A percentile compares a stretch with the other conserved stretches of the same genome.
Conservation (phyloP, 2,329 filamentous ascomycete genomes). For the Thelonectria blattea region DNA sequence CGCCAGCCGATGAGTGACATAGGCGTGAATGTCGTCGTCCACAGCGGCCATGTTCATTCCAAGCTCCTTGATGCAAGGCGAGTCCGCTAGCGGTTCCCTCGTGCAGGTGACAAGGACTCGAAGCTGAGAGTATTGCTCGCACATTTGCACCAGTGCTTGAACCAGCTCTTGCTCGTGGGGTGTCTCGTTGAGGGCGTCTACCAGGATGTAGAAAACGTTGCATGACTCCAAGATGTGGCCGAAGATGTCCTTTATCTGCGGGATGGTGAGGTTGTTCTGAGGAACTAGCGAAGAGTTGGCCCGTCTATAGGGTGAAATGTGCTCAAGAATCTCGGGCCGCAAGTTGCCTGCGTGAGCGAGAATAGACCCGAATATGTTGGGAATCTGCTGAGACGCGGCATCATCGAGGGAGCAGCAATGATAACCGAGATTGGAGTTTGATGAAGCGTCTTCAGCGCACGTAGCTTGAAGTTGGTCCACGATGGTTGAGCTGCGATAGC, state of each 20-base stretch:
- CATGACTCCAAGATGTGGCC: conserved; percentile 15
- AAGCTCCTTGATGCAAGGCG: conserved; percentile 16
- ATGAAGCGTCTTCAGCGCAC: conserved; percentile 3
- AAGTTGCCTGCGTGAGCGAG: conserved; percentile 31
- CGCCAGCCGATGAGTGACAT: conserved; percentile 28
- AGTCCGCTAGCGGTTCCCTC: conserved; percentile 14
- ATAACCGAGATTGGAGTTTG: conserved; percentile 29
- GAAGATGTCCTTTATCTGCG: conserved; percentile 24
- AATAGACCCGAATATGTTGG: conserved; percentile 39
- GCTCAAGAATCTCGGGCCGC: conserved; percentile 23
- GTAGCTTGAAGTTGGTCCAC: conserved; percentile 27
- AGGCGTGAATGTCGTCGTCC: conserved; percentile 33
- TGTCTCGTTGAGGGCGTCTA: conserved; percentile 37
- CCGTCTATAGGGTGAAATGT: conserved; percentile 25
- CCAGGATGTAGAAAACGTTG: conserved; percentile 28
- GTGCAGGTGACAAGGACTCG: conserved; percentile 33
- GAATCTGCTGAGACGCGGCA: conserved; percentile 34
- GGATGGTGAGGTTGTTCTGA: conserved; percentile 28
- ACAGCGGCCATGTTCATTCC: conserved; percentile 27
- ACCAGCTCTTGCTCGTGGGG: conserved; percentile 22
- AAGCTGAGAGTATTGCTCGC: conserved; percentile 23
- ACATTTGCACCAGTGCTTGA: conserved; percentile 23
- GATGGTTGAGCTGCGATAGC: conserved; percentile 28
- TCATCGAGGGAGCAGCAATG: conserved; percentile 36
- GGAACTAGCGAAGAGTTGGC: conserved; percentile 20